phyloP scores from a whole-genome alignment of 2,329 filamentous ascomycete genomes.

The Exophiala sp. region DNA sequence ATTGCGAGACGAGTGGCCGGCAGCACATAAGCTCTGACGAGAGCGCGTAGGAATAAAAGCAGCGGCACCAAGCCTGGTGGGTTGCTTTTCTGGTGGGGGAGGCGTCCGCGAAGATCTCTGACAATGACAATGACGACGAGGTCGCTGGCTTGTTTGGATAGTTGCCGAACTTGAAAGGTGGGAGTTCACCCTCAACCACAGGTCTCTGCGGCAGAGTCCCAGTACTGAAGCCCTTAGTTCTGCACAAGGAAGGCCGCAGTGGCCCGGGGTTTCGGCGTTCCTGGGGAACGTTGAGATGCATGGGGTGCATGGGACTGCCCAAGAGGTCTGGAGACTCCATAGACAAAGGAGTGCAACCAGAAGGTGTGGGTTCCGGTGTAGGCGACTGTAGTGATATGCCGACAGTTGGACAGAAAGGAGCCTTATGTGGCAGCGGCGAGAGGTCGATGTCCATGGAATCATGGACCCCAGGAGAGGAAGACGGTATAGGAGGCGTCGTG shows the following conservation, averaged over 20 bases:
- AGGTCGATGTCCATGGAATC: conserved; percentile 77
- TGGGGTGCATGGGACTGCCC: conserved; percentile 36
- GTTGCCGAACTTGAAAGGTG: conserved; percentile 68
- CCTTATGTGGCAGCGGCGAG: conserved; percentile 86
- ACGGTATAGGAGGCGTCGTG: conserved; percentile 76
- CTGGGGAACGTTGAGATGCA: conserved; percentile 21
- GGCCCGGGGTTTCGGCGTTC: conserved; percentile 59
- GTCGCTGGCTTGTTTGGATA: conserved; percentile 43
- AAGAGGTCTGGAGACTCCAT: conserved; percentile 37
- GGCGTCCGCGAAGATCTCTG: conserved; percentile 78
- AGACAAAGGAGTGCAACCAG: conserved; percentile 38
- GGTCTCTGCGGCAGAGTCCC: conserved; percentile 57
- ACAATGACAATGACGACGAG: conserved; percentile 61
- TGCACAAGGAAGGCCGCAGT: conserved; percentile 66
- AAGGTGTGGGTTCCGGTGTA: conserved; percentile 52
- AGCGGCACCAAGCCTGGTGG: conserved; percentile 32
- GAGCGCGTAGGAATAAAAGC: conserved; percentile 18
- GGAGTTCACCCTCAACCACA: conserved; percentile 59
- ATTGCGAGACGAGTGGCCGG: conserved; percentile 48
- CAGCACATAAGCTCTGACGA: conserved; percentile 13
- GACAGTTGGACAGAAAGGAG: conserved; percentile 48
- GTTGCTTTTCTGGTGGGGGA: conserved; percentile 52
- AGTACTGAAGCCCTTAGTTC: conserved; percentile 68
- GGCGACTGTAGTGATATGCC: conserved; percentile 67
- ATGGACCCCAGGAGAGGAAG: conserved; percentile 65